These are phyloP conservation scores for Fraxinus xanthoxyloides DNA, from an alignment of 305 asterid genomes.

Conservation along the genomic window DNA sequence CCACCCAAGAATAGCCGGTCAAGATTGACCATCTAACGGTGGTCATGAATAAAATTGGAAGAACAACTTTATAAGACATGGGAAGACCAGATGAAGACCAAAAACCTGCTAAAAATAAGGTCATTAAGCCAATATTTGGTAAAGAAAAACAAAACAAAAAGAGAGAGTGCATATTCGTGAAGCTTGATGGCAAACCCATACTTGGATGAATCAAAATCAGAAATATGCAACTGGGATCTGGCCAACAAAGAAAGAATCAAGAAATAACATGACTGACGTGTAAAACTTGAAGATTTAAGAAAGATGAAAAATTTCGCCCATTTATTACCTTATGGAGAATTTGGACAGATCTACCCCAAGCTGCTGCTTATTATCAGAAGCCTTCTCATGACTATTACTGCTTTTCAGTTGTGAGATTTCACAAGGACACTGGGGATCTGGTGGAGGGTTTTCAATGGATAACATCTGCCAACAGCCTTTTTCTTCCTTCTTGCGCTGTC, in stretches of 20 bases:
- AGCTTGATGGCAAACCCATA: conserved; percentile 13
- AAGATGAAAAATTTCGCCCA: neutral
- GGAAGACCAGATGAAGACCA: conserved; percentile 25
- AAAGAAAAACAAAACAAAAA: conserved; percentile 14
- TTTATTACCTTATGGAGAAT: conserved; percentile 85
- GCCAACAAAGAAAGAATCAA: conserved; percentile 32
- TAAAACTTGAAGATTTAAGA: conserved; percentile 1
- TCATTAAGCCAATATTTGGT: conserved; percentile 29
- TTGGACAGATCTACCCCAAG: conserved; percentile 72
- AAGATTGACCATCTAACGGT: conserved; percentile 27
- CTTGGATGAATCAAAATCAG: conserved; percentile 19
- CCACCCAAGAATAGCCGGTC: conserved; percentile 21
- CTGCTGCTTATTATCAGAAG: conserved; percentile 41
- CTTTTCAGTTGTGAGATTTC: conserved; percentile 52
- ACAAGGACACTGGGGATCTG: conserved; percentile 58
- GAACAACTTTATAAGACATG: conserved; percentile 17
- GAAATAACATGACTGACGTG: conserved; percentile 18
- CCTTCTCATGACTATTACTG: conserved; percentile 44
- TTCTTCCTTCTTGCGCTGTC: conserved; percentile 72
- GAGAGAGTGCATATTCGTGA: conserved; percentile 4
- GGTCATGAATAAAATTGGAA: conserved; percentile 16
- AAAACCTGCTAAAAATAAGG: conserved; percentile 30
- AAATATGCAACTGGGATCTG: conserved; percentile 42
- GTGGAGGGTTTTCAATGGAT: conserved; percentile 91
- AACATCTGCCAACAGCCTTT: conserved; percentile 79